Evolutionary conservation across 2,329 filamentous ascomycete species (phyloP), one percentile per base, ranked within the genome.

Genomic region (Shiraia bambusicola): DNA sequence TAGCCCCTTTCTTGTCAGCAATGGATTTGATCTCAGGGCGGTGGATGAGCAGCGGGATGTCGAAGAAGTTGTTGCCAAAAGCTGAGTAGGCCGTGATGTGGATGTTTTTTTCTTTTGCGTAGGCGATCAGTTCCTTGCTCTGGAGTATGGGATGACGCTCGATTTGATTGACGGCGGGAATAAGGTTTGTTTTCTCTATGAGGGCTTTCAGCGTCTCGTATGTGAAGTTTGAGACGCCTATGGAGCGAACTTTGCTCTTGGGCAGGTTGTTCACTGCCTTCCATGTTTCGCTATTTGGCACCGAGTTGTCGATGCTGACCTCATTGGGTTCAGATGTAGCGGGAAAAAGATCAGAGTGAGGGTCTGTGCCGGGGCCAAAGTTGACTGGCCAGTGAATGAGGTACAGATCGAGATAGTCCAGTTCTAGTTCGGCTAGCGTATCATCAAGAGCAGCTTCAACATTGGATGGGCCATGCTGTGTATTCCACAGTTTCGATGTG

Each of bases 371-470:
- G 6, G 55, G 52, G 3, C 88, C 86, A 59, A 94, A 80, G 39
- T 88, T 81, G 51, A 93, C 82, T 53, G 90, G 89, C 80, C 93
- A 94, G 76, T 94, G 89, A 59, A 93, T 82, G 61, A 93, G 78
- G 79, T 84, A 95, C 54, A 94, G 81, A 69, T 95, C 89, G 69
- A 95, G 91, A 77, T 94, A 94, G 62, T 91, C 88, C 47, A 94
- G 69, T 50, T 86, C 84, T 83, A 87, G 92, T 76, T 92, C 57
- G 81, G 79, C 64, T 88, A 75, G 60, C 79, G 86, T 76, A 47
- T 81, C 78, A 44, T 93, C 74, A 71, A 93, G 88, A 63, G 83
- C 83, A 68, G 81, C 80, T 69, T 76, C 78, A 62, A 92, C 89
- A 56, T 78, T 77, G 34, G 55, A 55, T 56, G 77, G 78, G 61